Evolutionary conservation across 2,329 filamentous ascomycete species (phyloP), one percentile per base, ranked within the genome.

Genomic region (Diplodia mutila): DNA sequence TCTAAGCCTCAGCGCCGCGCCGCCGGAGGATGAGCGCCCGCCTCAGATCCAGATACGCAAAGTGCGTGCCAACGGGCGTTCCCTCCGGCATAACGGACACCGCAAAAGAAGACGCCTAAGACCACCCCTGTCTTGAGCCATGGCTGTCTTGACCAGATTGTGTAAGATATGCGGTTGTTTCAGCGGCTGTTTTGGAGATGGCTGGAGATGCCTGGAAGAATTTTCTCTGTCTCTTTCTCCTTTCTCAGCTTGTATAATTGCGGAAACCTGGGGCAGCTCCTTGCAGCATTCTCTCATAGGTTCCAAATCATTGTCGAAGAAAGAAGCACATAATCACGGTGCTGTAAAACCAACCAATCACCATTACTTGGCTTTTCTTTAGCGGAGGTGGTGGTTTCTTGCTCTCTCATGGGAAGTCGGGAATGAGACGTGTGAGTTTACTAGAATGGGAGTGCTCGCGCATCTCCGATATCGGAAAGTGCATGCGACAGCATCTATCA

Each of bases 1-100:
- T 76, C 71, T 80, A 78, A 72, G 65, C 65, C 53, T 14, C 34
- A 52, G 46, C 54, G 72, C 69, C 71, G 72, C 67, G 70, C 69
- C 74, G 69, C 55, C 71, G 70, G 69, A 66, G 42, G 70, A 69
- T 52, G 70, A 67, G 25, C 29, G 67, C 70, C 70, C 66, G 49
- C 52, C 51, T 7, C 66, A 46, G 18, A 23, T 46, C 39, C 37
- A 55, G 52, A 25, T 67, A 34, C 66, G 70, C 69, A 55, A 66
- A 51, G 69, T 66, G 55, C 66, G 51, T 61, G 61, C 49, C 69
- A 52, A 37, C 39, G 37, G 42, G 53, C 53, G 54, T 66, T 71
- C 52, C 32, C 54, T 67, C 67, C 65, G 68, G 69, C 71, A 71
- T 69, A 51, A 68, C 39, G 71, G 70, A 52, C 68, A 74, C 71